Evolutionary conservation across 768 basidiomycete species (phyloP).

Genomic region (Dioszegia aurantiaca): DNA sequence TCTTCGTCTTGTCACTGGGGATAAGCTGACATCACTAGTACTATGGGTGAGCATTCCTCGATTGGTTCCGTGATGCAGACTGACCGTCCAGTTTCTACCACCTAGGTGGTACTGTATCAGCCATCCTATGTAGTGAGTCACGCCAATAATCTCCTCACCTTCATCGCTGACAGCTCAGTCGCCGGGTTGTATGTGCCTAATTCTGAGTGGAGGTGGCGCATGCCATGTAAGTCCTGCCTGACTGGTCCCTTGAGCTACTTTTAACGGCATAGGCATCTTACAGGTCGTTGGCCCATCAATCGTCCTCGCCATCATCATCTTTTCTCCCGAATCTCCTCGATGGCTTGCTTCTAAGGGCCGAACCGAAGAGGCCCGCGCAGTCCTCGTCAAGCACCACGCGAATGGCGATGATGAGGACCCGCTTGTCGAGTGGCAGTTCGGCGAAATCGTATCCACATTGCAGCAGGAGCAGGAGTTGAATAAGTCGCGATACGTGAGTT

Average conservation of each 20-base stretch:
- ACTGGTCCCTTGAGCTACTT: constrained; percentile 23
- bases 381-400: constrained; percentile 78
- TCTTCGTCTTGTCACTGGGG: too few species aligned
- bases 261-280: constrained; percentile 8
- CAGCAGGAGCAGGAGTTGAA: constrained; percentile 28
- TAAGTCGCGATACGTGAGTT: constrained; percentile 59
- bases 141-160: not conserved
- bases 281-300: constrained; percentile 23
- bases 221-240: constrained; percentile 14
- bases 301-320: constrained; percentile 21
- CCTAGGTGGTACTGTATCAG: constrained; percentile 19
- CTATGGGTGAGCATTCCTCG: constrained; percentile 9
- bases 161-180: constrained; percentile 5
- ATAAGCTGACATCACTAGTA: constrained; percentile 6
- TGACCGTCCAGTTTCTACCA: constrained; percentile 18
- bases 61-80: too few species aligned
- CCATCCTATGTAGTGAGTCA: constrained; percentile 24
- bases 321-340: constrained; percentile 24
- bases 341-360: constrained; percentile 42
- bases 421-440: constrained; percentile 29
- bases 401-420: constrained; percentile 64
- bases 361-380: constrained; percentile 64
- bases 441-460: constrained; percentile 62
- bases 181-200: constrained; percentile 17
- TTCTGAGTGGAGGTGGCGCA: constrained; percentile 16